Percentiles rank a stretch among this genome's conserved stretches.
Conservation (phyloP, 768 basidiomycete genomes). For the Podaxis sp. region DNA sequence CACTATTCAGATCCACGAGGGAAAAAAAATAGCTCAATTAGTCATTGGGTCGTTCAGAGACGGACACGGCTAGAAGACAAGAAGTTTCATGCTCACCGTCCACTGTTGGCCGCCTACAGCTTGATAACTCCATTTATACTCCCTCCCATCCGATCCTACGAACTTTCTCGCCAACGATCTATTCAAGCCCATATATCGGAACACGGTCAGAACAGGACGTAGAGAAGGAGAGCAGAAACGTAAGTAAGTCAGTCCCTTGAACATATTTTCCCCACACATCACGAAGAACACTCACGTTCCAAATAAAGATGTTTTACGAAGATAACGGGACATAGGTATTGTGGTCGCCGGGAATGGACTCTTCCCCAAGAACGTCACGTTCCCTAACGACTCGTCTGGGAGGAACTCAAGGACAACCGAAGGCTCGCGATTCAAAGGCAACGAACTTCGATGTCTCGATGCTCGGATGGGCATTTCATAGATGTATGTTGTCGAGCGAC, state of each 20-base stretch:
- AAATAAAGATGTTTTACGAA: slow-evolving; percentile 60
- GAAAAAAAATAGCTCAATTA: neutral
- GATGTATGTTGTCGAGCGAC: slow-evolving; percentile 43
- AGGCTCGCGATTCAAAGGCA: slow-evolving; percentile 49
- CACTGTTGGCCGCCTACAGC: slow-evolving; percentile 61
- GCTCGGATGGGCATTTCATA: slow-evolving; percentile 66
- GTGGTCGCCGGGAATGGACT: slow-evolving; percentile 28
- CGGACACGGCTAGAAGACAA: neutral
- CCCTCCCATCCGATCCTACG: slow-evolving; percentile 59
- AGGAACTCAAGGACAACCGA: slow-evolving; percentile 58
- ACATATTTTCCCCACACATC: neutral
- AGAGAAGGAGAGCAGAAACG: neutral
- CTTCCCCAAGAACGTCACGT: slow-evolving; percentile 45
- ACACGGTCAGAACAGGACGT: slow-evolving; percentile 1
- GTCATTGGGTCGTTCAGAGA: neutral
- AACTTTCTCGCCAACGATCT: slow-evolving; percentile 72
- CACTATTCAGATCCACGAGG: slow-evolving; percentile 35
- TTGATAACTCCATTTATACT: slow-evolving; percentile 66
- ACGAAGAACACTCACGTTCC: slow-evolving; percentile 45
- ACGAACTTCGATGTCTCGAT: slow-evolving; percentile 51
- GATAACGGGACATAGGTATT: slow-evolving; percentile 59
- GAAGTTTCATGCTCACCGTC: slow-evolving; percentile 48
- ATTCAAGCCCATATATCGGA: slow-evolving; percentile 2
- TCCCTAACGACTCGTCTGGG: slow-evolving; percentile 54
- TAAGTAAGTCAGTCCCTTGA: neutral